Conservation (phyloP, 2,329 filamentous ascomycete genomes). For the Cercospora beticola region DNA sequence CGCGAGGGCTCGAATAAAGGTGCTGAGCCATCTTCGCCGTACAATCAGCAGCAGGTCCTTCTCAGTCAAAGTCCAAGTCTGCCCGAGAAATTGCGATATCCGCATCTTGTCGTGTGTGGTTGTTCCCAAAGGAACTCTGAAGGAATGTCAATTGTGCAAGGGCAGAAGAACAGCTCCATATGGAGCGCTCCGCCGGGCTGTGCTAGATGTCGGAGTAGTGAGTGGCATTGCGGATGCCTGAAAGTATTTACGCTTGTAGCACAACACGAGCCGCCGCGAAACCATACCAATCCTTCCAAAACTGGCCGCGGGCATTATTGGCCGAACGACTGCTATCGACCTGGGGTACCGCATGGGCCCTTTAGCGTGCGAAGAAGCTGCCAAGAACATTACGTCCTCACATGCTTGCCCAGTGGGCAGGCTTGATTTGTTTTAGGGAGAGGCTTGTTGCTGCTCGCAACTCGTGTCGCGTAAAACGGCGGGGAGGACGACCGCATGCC, state of each 20-base stretch:
- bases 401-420: not conserved
- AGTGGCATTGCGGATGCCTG: slow-evolving; percentile 6
- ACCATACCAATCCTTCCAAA: slow-evolving; percentile 9
- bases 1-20: slow-evolving; percentile 54
- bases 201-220: not conserved
- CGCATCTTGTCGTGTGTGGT: slow-evolving; percentile 11
- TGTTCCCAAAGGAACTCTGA: not conserved
- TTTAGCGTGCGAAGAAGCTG: not conserved
- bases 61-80: slow-evolving; percentile 56
- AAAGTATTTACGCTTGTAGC: not conserved
- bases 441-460: not conserved
- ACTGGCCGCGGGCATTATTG: not conserved
- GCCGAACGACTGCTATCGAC: not conserved
- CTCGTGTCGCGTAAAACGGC: not conserved
- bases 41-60: slow-evolving; percentile 57
- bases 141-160: not conserved
- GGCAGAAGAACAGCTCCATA: not conserved
- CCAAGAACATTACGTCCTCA: not conserved
- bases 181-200: not conserved
- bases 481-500: not conserved
- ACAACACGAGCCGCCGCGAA: slow-evolving; percentile 2
- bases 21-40: slow-evolving; percentile 53
- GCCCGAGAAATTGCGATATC: slow-evolving; percentile 29
- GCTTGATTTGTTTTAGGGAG: not conserved
- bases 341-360: not conserved